phyloP scores from a whole-genome alignment of 345 rosid species.

The Camelina hispida region DNA sequence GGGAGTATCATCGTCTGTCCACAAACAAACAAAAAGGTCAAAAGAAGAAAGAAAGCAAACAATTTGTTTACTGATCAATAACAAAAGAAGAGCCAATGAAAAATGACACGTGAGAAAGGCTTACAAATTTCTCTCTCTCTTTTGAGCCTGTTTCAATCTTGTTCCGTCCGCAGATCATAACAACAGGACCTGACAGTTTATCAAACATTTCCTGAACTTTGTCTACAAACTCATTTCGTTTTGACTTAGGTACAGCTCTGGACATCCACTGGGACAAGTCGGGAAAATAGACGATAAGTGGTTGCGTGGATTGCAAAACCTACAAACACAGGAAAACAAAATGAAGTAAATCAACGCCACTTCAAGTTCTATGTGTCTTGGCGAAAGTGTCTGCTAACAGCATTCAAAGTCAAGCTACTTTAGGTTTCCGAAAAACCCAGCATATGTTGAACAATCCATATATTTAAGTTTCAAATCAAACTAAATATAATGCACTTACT shows the following conservation, averaged over 20 bases:
- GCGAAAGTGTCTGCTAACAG: not conserved
- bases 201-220: conserved; percentile 81
- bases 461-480: conserved; percentile 17
- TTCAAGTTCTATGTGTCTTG: not conserved
- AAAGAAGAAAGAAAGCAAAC: not conserved
- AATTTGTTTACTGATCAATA: conserved; percentile 8
- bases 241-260: conserved; percentile 83
- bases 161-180: conserved; percentile 89
- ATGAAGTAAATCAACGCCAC: conserved; percentile 19
- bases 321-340: conserved; percentile 47
- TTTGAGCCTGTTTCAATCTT: conserved; percentile 77
- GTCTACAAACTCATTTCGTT: conserved; percentile 68
- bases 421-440: not conserved
- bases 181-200: conserved; percentile 78
- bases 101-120: conserved; percentile 40
- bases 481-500: conserved; percentile 6
- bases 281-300: conserved; percentile 88
- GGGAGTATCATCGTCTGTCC: conserved; percentile 95
- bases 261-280: conserved; percentile 95
- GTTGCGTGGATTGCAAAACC: conserved; percentile 80
- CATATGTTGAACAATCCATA: not conserved
- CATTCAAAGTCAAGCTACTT: conserved; percentile 26
- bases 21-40: conserved; percentile 26
- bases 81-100: conserved; percentile 19
- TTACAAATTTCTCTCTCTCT: conserved; percentile 89